Evolutionary conservation across 2,329 filamentous ascomycete genomes (phyloP).

Genomic region (Rhynchosporium secalis): DNA sequence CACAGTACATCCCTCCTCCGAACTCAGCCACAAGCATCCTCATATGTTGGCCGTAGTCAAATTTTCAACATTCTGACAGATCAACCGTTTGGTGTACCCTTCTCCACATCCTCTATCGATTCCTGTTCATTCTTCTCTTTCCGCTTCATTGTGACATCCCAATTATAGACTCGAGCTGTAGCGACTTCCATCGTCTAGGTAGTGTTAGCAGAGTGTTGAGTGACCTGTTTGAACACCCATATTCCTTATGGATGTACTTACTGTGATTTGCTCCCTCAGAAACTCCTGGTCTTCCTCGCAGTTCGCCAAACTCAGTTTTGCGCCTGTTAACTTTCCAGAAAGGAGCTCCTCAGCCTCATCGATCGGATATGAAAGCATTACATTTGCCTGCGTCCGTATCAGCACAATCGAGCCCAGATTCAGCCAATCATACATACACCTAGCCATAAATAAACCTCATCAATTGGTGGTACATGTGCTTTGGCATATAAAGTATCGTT

Average conservation of each 20-base stretch:
- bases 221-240: neutral
- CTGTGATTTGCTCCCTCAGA: conserved; percentile 92
- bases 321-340: conserved; percentile 72
- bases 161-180: conserved; percentile 96
- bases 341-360: conserved; percentile 82
- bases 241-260: conserved; percentile 46
- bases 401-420: conserved; percentile 13
- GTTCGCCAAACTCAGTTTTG: conserved; percentile 77
- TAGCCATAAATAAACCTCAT: conserved; percentile 97
- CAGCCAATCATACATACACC: conserved; percentile 57
- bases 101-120: conserved; percentile 39
- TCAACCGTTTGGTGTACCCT: conserved; percentile 39
- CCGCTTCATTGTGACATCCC: conserved; percentile 93
- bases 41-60: neutral
- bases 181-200: conserved; percentile 77
- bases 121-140: conserved; percentile 78
- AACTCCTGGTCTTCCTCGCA: conserved; percentile 98
- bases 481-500: conserved; percentile 95
- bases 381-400: conserved; percentile 67
- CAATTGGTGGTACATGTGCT: conserved; percentile 75
- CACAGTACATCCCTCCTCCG: neutral
- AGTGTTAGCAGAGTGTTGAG: conserved; percentile 13
- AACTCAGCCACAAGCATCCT: neutral
- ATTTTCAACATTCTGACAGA: conserved; percentile 13
- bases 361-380: conserved; percentile 95